Evolutionary conservation across 1,139 yeast species (phyloP).

Genomic region (Suhomyces choctaworum): DNA sequence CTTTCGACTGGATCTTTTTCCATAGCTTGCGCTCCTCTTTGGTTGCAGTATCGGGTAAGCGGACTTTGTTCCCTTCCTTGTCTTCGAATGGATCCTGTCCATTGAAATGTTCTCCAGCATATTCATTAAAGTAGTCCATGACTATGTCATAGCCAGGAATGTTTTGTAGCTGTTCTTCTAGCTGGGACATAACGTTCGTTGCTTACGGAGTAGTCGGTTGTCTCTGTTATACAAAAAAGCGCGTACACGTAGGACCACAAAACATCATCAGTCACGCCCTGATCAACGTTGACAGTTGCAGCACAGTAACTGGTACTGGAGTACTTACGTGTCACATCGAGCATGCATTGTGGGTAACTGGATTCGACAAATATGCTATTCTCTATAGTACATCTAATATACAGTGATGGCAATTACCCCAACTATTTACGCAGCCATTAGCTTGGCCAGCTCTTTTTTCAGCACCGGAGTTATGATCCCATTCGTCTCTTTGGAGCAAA

Average conservation of each 20-base stretch:
- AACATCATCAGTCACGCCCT: no score
- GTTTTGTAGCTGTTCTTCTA: slow-evolving; percentile 45
- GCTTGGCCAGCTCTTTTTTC: slow-evolving; percentile 12
- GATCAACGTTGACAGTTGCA: no score
- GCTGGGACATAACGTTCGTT: slow-evolving; percentile 24
- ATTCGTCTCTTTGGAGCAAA: slow-evolving; percentile 59
- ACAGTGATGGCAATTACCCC: no score
- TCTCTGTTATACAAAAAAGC: no score
- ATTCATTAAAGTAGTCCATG: slow-evolving; percentile 61
- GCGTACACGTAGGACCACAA: no score
- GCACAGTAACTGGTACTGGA: no score
- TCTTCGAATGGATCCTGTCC: slow-evolving; percentile 68
- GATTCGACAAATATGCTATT: no score
- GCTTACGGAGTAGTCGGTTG: no score
- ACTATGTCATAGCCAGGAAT: slow-evolving; percentile 59
- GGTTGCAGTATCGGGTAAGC: slow-evolving; percentile 57
- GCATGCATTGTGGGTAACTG: no score
- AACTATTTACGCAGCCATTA: slow-evolving; percentile 1
- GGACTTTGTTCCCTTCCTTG: slow-evolving; percentile 54
- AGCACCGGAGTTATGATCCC: slow-evolving; percentile 47
- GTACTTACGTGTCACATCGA: no score
- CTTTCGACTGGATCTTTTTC: slow-evolving; percentile 69
- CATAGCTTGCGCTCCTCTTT: slow-evolving; percentile 65
- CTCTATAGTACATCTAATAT: no score
- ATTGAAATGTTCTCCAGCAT: slow-evolving; percentile 60